A percentile compares a stretch with the other conserved stretches of the same genome.
Evolutionary conservation across 1,284 basidiomycete genomes (phyloP).

Genomic region (Trichosporon inkin): DNA sequence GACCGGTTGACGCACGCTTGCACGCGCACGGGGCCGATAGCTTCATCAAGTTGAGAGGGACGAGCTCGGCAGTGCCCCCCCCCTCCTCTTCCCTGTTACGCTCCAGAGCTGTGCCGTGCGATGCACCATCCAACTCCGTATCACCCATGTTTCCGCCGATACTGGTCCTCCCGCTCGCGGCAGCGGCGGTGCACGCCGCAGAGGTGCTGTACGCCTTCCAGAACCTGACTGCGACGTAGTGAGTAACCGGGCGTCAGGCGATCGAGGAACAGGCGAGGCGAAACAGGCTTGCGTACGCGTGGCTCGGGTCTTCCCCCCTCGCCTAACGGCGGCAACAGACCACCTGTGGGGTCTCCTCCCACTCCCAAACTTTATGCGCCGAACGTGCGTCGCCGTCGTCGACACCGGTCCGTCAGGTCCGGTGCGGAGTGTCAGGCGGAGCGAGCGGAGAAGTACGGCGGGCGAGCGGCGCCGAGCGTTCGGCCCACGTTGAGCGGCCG

Average conservation of each 20-base stretch:
- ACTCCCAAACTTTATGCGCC: too few species aligned
- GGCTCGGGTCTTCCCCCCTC: not conserved
- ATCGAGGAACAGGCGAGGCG: not conserved
- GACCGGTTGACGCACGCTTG: not conserved
- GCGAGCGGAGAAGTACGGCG: too few species aligned
- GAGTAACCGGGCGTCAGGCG: not conserved
- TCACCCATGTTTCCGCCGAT: not conserved
- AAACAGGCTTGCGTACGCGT: too few species aligned
- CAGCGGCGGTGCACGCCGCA: not conserved
- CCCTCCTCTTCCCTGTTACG: too few species aligned
- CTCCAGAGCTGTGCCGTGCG: not conserved
- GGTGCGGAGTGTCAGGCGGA: too few species aligned
- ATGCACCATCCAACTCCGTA: not conserved
- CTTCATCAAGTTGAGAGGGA: too few species aligned
- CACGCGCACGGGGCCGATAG: too few species aligned
- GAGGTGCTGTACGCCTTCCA: constrained; percentile 16
- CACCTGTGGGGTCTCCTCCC: not conserved
- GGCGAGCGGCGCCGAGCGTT: too few species aligned
- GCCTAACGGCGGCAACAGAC: too few species aligned
- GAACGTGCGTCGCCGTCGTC: not conserved
- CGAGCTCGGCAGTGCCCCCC: not conserved
- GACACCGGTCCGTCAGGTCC: not conserved
- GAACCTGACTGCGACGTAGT: constrained; percentile 22
- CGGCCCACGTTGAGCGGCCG: too few species aligned
- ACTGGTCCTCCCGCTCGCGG: not conserved